A percentile compares a stretch with the other conserved stretches of the same genome.
Evolutionary conservation across 139 green algal genomes (phyloP).

Genomic region (Marvania coccoides): DNA sequence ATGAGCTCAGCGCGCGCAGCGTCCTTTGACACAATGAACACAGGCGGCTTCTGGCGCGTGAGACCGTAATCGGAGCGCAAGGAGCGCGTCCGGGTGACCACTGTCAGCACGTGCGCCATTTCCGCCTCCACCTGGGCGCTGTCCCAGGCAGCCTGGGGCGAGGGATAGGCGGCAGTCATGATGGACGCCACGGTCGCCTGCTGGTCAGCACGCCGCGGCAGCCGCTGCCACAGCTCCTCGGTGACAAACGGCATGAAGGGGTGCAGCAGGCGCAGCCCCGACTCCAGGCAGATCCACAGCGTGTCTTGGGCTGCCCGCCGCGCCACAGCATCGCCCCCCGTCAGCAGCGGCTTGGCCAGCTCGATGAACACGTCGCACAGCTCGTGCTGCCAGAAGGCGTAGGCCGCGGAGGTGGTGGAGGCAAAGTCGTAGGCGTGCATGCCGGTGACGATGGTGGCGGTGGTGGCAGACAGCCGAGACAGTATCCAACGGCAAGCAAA

Average conservation of each 20-base stretch:
- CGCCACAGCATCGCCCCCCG: conserved; percentile 35
- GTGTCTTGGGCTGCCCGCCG: conserved; percentile 45
- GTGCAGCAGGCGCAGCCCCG: conserved; percentile 84
- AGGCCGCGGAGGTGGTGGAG: conserved; percentile 64
- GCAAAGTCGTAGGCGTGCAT: conserved; percentile 85
- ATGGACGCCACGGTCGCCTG: conserved; percentile 37
- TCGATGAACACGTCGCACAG: conserved; percentile 99
- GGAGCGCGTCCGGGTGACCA: conserved; percentile 33
- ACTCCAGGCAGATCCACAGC: conserved; percentile 78
- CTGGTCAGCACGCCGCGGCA: conserved; percentile 38
- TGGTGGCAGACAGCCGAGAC: conserved; percentile 50
- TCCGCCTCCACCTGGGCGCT: conserved; percentile 47
- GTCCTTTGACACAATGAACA: conserved; percentile 53
- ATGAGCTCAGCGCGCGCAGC: conserved; percentile 23
- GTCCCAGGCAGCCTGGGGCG: conserved; percentile 29
- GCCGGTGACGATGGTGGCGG: conserved; percentile 17
- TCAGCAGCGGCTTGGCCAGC: conserved; percentile 84
- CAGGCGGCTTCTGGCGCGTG: conserved; percentile 60
- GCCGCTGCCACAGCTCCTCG: conserved; percentile 90
- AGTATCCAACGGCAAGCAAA: conserved; percentile 72
- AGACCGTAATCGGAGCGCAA: conserved; percentile 77
- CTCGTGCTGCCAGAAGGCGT: conserved; percentile 92
- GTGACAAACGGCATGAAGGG: conserved; percentile 98
- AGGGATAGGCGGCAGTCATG: conserved; percentile 78
- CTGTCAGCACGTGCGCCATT: conserved; percentile 45